Evolutionary conservation across 139 green algal species (phyloP), one percentile per base, ranked within the genome.

Genomic region (Mesotaenium endlicherianum): DNA sequence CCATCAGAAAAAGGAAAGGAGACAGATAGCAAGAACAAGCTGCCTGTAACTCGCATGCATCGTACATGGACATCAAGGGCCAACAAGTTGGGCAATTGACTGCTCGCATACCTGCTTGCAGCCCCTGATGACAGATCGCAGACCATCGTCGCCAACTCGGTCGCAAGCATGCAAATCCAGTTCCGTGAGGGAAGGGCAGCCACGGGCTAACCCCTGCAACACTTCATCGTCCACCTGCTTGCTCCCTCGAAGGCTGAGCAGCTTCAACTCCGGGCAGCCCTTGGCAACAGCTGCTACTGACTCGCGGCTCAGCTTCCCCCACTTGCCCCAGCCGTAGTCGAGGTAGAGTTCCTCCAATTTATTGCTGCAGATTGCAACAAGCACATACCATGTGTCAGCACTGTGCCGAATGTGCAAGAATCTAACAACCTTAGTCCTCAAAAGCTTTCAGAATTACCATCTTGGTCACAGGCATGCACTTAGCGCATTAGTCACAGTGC

Each of bases 151-250:
- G 39, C 43, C 75, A 20, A 81, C 75, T 71, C 11, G n/a, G 20
- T 81, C 75, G 42, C 75, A 81, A 14, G 75, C 75, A 70, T 81
- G 75, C 20, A 81, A 17, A 39, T 81, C 75, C 75, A 81, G 47
- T 30, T 42, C 41, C 57, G 45, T 50, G 20, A 81, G 45, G 8
- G 75, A 39, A 38, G 75, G 75, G 47, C 75, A 81, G n/a, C 75
- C 75, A 8, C 43, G 39, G 6, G 75, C 20, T 41, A 81, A 43
- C 42, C 75, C 75, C 42, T 71, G 2, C 53, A 81, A 26, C 6
- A 50, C 43, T 26, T 36, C 44, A 70, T 70, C 47, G 26, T 81
- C 75, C 17, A 81, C 75, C 39, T 74, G 44, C 42, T 70, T 71
- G 47, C 75, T 81, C 20, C 75, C 75, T n/a, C 75, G 75, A 6